phyloP scores from a whole-genome alignment of 306 rosid genomes.

The Urtica urens region DNA sequence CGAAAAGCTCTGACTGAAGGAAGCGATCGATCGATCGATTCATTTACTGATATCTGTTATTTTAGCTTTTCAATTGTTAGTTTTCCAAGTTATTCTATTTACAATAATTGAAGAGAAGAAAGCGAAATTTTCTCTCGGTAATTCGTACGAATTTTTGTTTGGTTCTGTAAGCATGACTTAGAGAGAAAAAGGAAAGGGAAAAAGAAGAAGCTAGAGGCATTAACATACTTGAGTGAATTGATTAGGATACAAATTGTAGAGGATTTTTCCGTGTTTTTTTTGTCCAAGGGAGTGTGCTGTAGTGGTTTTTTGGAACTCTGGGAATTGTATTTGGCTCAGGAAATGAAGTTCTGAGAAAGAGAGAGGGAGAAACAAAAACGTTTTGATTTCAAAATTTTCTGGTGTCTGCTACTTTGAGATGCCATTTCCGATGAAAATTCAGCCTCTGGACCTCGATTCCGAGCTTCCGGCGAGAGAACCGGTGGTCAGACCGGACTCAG shows the following conservation, averaged over 20 bases:
- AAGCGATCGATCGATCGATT: constrained; percentile 9
- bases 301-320: neutral
- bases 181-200: constrained; percentile 4
- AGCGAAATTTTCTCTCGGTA: constrained; percentile 6
- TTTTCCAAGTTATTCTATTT: no score
- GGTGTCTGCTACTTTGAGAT: constrained; percentile 8
- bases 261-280: constrained; percentile 1
- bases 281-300: neutral
- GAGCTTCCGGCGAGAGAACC: constrained; percentile 33
- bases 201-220: constrained; percentile 12
- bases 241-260: neutral
- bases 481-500: constrained; percentile 39
- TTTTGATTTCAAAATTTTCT: neutral
- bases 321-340: constrained; percentile 15
- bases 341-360: constrained; percentile 21
- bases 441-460: constrained; percentile 63
- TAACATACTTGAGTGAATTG: constrained; percentile 1
- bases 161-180: neutral
- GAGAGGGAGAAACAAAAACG: neutral
- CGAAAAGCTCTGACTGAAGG: constrained; percentile 30
- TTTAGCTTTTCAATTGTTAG: no score
- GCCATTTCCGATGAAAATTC: constrained; percentile 94
- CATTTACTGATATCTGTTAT: no score
- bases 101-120: constrained; percentile 27
- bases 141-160: constrained; percentile 11